These are phyloP conservation scores for Chiua virens DNA, from an alignment of 768 basidiomycete species.

Conservation along the genomic window DNA sequence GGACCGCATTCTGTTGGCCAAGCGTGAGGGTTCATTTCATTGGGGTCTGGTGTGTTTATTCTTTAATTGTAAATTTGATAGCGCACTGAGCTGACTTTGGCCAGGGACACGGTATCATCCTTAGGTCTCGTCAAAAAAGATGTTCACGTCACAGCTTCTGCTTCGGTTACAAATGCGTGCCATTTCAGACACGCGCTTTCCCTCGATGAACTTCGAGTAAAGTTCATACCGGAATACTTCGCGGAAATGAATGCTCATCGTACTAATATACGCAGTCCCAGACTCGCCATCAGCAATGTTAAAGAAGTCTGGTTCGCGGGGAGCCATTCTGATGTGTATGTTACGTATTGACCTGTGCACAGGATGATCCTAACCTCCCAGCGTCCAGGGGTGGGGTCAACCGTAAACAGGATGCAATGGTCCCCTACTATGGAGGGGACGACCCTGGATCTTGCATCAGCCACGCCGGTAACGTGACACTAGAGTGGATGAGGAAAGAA, in stretches of 20 bases:
- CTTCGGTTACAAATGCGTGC: neutral
- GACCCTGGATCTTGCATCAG: neutral
- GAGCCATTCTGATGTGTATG: neutral
- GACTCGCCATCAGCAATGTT: neutral
- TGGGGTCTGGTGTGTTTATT: conserved; percentile 26
- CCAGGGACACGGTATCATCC: neutral
- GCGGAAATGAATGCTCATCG: neutral
- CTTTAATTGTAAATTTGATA: too few relatives aligned
- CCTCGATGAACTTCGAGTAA: conserved; percentile 1
- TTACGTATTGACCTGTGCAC: neutral
- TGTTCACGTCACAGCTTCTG: neutral
- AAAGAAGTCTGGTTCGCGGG: conserved; percentile 1
- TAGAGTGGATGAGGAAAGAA: neutral
- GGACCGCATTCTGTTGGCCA: conserved; percentile 23
- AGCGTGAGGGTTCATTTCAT: conserved; percentile 29
- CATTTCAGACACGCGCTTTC: conserved; percentile 1
- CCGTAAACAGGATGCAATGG: too few relatives aligned
- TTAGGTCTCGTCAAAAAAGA: neutral
- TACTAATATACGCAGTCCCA: neutral
- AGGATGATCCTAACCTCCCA: neutral
- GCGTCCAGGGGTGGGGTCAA: neutral
- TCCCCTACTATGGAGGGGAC: too few relatives aligned
- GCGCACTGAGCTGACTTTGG: neutral
- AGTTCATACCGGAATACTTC: neutral
- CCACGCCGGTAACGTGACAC: conserved; percentile 1